Conservation (phyloP, 2,329 filamentous ascomycete species). For the Hypoxylon sp. region DNA sequence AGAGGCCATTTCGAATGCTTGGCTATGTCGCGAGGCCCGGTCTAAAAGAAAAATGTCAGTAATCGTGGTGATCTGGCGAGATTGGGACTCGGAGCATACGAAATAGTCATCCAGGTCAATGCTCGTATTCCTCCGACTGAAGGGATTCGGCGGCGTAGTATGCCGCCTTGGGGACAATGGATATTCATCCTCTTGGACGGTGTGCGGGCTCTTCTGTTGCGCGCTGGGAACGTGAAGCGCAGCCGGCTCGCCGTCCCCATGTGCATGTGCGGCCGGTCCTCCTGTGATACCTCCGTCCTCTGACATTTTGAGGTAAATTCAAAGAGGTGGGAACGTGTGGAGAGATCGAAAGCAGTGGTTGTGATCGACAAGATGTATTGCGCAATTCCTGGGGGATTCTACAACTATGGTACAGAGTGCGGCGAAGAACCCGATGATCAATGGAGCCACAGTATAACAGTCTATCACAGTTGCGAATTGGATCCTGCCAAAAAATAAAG, state of each 20-base stretch:
- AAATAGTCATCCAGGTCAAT: constrained; percentile 64
- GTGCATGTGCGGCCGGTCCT: constrained; percentile 26
- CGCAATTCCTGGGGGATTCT: constrained; percentile 26
- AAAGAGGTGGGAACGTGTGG: constrained; percentile 31
- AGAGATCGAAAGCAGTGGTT: constrained; percentile 27
- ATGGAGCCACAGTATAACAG: constrained; percentile 12
- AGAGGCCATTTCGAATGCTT: constrained; percentile 85
- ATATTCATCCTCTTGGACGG: constrained; percentile 38
- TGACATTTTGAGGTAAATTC: constrained; percentile 43
- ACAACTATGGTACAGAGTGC: neutral
- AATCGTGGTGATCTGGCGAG: neutral
- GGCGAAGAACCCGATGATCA: constrained; percentile 13
- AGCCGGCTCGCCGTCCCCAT: constrained; percentile 34
- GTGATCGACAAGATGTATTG: constrained; percentile 32
- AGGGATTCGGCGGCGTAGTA: constrained; percentile 52
- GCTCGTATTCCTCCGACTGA: constrained; percentile 53
- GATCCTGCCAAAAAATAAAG: constrained; percentile 30
- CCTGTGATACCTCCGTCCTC: constrained; percentile 45
- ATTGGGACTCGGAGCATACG: constrained; percentile 52
- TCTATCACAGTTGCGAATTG: constrained; percentile 19
- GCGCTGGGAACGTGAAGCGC: constrained; percentile 28
- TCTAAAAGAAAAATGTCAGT: constrained; percentile 48
- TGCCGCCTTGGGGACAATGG: constrained; percentile 44
- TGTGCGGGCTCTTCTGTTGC: constrained; percentile 31
- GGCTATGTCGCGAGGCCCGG: constrained; percentile 77